Conservation (phyloP, 805 yeast genomes). For the Candida chauliodis region DNA sequence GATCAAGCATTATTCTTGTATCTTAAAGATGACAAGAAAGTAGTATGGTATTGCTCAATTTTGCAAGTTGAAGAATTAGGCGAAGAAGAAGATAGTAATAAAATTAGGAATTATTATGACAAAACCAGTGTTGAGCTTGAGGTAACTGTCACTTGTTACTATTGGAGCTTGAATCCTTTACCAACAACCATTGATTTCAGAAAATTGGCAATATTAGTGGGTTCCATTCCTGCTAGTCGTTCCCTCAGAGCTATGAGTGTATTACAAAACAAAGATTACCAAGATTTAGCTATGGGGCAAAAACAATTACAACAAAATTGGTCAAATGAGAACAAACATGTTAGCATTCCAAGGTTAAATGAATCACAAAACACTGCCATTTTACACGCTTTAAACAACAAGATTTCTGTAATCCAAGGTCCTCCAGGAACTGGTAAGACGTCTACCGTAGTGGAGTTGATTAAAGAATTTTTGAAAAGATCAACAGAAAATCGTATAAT, state of each 20-base stretch:
- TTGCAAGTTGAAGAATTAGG: slow-evolving; percentile 28
- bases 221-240: slow-evolving; percentile 58
- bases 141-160: slow-evolving; percentile 49
- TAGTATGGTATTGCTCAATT: slow-evolving; percentile 58
- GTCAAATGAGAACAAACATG: too few relatives aligned
- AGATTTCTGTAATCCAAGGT: slow-evolving; percentile 45
- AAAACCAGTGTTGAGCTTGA: too few relatives aligned
- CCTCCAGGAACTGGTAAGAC: slow-evolving; percentile 68
- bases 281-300: slow-evolving; percentile 21
- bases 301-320: too few relatives aligned
- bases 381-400: slow-evolving; percentile 48
- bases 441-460: slow-evolving; percentile 38
- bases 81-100: slow-evolving; percentile 21
- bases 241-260: slow-evolving; percentile 63
- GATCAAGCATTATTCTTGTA: neutral
- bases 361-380: slow-evolving; percentile 55
- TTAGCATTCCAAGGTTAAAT: slow-evolving; percentile 49
- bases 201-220: slow-evolving; percentile 46
- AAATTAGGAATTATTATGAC: too few relatives aligned
- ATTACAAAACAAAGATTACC: slow-evolving; percentile 37
- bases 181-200: slow-evolving; percentile 41
- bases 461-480: slow-evolving; percentile 51
- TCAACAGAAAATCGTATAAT: slow-evolving; percentile 57
- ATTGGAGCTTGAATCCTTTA: slow-evolving; percentile 53
- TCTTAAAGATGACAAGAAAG: slow-evolving; percentile 44